Conservation (phyloP, 352 stramenopile species). For the Peronospora farinosa region DNA sequence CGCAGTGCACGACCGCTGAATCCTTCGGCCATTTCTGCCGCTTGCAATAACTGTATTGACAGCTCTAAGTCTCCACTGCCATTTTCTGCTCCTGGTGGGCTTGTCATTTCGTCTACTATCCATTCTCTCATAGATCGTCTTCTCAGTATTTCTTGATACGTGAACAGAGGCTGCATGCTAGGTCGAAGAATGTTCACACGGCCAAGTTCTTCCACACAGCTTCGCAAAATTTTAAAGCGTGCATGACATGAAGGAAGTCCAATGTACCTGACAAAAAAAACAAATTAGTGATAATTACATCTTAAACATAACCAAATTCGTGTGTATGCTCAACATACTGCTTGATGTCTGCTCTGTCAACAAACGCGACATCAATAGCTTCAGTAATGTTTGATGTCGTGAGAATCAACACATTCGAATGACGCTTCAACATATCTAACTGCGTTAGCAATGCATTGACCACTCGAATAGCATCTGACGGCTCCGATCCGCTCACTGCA, state of each 20-base stretch:
- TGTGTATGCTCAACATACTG: slow-evolving; percentile 43
- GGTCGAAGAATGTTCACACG: slow-evolving; percentile 60
- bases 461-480: slow-evolving; percentile 87
- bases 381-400: slow-evolving; percentile 91
- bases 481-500: slow-evolving; percentile 69
- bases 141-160: slow-evolving; percentile 23
- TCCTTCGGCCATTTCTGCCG: slow-evolving; percentile 45
- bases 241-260: slow-evolving; percentile 51
- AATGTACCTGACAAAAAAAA: slow-evolving; percentile 42
- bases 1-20: slow-evolving; percentile 73
- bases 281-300: neutral
- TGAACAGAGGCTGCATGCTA: slow-evolving; percentile 15
- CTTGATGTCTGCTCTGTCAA: slow-evolving; percentile 91
- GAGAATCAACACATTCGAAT: slow-evolving; percentile 89
- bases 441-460: slow-evolving; percentile 91
- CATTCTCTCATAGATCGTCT: slow-evolving; percentile 34
- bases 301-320: neutral
- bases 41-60: slow-evolving; percentile 32
- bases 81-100: slow-evolving; percentile 1
- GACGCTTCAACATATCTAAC: slow-evolving; percentile 75
- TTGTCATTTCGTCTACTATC: slow-evolving; percentile 36
- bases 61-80: slow-evolving; percentile 19
- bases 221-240: slow-evolving; percentile 79
- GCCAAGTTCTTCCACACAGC: slow-evolving; percentile 75
- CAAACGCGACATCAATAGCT: slow-evolving; percentile 88